Conservation (phyloP, 805 yeast genomes). For the Priceomyces castillae region DNA sequence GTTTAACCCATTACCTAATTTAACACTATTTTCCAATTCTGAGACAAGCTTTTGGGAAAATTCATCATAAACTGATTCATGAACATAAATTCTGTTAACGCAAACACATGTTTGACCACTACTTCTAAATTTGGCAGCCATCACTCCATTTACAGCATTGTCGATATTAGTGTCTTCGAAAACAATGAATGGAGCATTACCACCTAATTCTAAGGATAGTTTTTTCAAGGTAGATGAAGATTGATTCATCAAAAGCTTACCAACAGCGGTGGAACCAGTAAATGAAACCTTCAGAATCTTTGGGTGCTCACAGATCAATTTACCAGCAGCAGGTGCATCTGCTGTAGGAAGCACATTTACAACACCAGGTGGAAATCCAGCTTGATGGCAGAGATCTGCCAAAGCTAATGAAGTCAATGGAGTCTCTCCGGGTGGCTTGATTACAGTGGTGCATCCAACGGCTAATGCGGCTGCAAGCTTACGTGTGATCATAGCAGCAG, state of each 20-base stretch:
- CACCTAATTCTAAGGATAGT: conserved; percentile 62
- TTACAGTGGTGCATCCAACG: conserved; percentile 73
- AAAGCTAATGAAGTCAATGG: conserved; percentile 72
- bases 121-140: conserved; percentile 57
- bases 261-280: conserved; percentile 65
- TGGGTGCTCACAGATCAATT: conserved; percentile 45
- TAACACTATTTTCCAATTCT: conserved; percentile 35
- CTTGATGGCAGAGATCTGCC: conserved; percentile 57
- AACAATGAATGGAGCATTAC: conserved; percentile 63
- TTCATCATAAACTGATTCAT: conserved; percentile 47
- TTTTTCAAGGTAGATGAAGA: conserved; percentile 58
- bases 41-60: conserved; percentile 45
- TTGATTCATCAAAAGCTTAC: conserved; percentile 57
- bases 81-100: conserved; percentile 59
- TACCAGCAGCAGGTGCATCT: conserved; percentile 49
- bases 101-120: conserved; percentile 68
- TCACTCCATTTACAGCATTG: conserved; percentile 49
- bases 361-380: conserved; percentile 72
- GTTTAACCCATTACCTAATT: conserved; percentile 62
- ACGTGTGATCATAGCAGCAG: conserved; percentile 73
- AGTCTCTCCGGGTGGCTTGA: conserved; percentile 77
- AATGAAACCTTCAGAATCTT: conserved; percentile 55
- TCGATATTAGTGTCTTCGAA: conserved; percentile 61
- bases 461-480: conserved; percentile 76
- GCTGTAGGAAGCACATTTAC: conserved; percentile 59